Percentiles rank a stretch among this genome's conserved stretches.
These are phyloP conservation scores for Fagus crenata DNA, from an alignment of 306 rosid species.

Conservation along the genomic window DNA sequence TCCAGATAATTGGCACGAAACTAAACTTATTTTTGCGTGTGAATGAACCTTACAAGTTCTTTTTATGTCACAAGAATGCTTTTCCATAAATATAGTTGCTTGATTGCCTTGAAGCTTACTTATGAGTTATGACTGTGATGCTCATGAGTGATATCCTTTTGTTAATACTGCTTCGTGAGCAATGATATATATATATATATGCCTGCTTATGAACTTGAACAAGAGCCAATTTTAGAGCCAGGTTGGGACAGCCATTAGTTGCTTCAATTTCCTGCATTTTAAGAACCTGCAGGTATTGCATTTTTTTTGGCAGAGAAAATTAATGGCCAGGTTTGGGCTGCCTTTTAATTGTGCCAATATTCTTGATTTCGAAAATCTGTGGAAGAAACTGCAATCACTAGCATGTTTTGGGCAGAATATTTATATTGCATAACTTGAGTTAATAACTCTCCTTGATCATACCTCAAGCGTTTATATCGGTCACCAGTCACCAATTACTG, in stretches of 20 bases:
- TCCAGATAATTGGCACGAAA: conserved; percentile 22
- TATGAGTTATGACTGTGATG: not conserved
- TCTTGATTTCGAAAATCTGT: too few species aligned
- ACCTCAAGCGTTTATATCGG: too few species aligned
- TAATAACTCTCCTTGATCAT: too few species aligned
- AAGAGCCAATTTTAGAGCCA: not conserved
- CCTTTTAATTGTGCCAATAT: too few species aligned
- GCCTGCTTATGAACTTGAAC: not conserved
- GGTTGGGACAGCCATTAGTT: not conserved
- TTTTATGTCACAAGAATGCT: conserved; percentile 7
- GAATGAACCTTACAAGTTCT: conserved; percentile 26
- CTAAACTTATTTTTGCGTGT: conserved; percentile 29
- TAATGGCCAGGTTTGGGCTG: too few species aligned
- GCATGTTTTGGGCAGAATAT: too few species aligned
- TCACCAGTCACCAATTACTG: too few species aligned
- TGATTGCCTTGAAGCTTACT: not conserved
- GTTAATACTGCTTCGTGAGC: not conserved
- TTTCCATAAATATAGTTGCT: conserved; percentile 7
- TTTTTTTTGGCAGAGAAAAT: too few species aligned
- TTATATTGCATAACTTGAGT: too few species aligned
- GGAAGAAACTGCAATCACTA: too few species aligned
- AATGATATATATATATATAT: not conserved
- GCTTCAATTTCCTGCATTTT: not conserved
- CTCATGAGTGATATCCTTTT: not conserved
- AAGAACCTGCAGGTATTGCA: not conserved